A percentile compares a stretch with the other conserved stretches of the same genome.
phyloP scores from a whole-genome alignment of 2,329 filamentous ascomycete species.

The Daldinia sp. region DNA sequence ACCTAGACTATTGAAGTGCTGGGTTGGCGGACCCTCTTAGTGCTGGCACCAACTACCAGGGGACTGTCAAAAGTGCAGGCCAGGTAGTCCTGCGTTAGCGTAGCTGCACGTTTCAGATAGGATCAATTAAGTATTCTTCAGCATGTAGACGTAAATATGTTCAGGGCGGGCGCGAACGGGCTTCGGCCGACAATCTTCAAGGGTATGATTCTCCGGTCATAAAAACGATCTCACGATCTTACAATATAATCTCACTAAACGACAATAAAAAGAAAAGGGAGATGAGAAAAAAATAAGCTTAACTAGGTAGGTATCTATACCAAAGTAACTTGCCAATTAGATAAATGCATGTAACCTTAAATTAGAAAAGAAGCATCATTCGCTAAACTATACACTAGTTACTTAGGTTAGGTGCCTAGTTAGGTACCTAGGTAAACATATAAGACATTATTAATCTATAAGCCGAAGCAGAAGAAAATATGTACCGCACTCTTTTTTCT shows the following conservation, averaged over 20 bases:
- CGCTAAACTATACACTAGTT: neutral
- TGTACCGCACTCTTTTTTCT: neutral
- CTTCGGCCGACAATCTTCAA: neutral
- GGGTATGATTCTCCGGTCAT: no score
- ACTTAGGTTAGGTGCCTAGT: no score
- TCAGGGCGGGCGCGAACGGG: neutral
- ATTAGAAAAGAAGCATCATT: neutral
- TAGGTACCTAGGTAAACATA: neutral
- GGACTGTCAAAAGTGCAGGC: neutral
- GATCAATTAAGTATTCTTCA: neutral
- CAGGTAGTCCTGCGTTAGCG: slow-evolving; percentile 2
- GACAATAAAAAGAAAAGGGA: neutral
- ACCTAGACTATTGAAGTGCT: slow-evolving; percentile 2
- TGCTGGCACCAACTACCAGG: slow-evolving; percentile 5
- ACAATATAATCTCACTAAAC: no score
- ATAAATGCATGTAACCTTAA: neutral
- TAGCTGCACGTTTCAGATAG: neutral
- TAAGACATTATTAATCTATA: neutral
- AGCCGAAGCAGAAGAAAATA: neutral
- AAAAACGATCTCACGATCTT: neutral
- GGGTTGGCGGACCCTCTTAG: slow-evolving; percentile 6
- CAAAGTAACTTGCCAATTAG: no score
- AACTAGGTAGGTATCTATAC: neutral
- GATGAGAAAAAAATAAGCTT: slow-evolving; percentile 1
- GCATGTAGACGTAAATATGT: neutral